Conservation (phyloP, 176 grass and related monocot genomes). For the Phoenix roebelenii region DNA sequence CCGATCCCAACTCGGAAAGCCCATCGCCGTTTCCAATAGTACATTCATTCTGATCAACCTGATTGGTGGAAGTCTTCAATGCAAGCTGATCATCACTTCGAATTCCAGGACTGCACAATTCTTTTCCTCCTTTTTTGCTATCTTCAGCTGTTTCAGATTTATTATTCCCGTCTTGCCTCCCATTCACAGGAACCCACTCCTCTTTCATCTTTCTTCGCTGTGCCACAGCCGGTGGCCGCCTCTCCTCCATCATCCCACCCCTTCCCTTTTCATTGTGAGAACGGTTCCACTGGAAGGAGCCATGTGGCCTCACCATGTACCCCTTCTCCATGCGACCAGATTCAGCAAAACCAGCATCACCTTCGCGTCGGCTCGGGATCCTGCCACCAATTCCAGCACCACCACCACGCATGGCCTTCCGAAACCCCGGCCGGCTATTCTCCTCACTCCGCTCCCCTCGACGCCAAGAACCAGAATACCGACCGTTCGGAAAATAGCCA, state of each 20-base stretch:
- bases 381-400: too few relatives aligned
- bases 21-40: background rate
- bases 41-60: too few relatives aligned
- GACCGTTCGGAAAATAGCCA: too few relatives aligned
- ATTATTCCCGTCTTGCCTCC: background rate
- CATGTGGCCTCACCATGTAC: background rate
- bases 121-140: constrained; percentile 17
- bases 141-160: constrained; percentile 5
- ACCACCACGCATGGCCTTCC: too few relatives aligned
- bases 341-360: too few relatives aligned
- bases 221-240: background rate
- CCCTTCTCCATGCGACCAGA: too few relatives aligned
- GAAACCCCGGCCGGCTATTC: too few relatives aligned
- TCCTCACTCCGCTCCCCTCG: too few relatives aligned
- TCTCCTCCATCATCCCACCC: background rate
- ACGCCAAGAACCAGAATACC: too few relatives aligned
- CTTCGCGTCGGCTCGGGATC: too few relatives aligned
- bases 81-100: background rate
- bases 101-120: background rate
- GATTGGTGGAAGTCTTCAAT: too few relatives aligned
- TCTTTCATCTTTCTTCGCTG: constrained; percentile 8
- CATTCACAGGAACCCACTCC: constrained; percentile 35
- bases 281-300: background rate
- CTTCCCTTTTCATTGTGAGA: background rate
- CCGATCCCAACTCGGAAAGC: background rate